Percentiles rank a stretch among this genome's conserved stretches.
phyloP scores from a whole-genome alignment of 1,284 basidiomycete species.

The Peniophora sp. region DNA sequence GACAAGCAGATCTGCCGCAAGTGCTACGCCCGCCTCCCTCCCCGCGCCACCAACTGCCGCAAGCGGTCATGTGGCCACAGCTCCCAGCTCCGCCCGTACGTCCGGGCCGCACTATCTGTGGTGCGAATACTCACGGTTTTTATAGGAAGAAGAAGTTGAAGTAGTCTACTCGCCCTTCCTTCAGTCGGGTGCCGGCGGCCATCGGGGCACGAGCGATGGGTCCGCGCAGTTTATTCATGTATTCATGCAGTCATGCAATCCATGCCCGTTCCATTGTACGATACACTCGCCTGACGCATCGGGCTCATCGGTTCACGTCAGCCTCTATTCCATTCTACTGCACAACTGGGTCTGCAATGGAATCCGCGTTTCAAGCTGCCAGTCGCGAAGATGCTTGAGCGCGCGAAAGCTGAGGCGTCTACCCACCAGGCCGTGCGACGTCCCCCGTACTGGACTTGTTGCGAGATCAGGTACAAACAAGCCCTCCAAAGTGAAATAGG shows the following conservation, averaged over 20 bases:
- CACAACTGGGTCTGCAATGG: too few species aligned
- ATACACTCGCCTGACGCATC: too few species aligned
- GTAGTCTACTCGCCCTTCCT: conserved; percentile 43
- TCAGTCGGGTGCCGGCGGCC: conserved; percentile 3
- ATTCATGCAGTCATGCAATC: conserved; percentile 8
- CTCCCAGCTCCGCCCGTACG: conserved; percentile 90
- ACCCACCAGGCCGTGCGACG: too few species aligned
- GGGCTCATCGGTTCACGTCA: too few species aligned
- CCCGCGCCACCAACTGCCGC: conserved; percentile 98
- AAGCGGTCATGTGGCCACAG: conserved; percentile 91
- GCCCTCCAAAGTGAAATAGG: too few species aligned
- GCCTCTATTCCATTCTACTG: too few species aligned
- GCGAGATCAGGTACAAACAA: too few species aligned
- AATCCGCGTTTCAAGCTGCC: too few species aligned
- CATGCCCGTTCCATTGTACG: neutral
- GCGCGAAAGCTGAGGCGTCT: too few species aligned
- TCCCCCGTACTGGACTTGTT: too few species aligned
- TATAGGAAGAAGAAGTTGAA: conserved; percentile 91
- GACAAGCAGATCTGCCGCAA: conserved; percentile 99
- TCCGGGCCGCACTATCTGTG: conserved; percentile 14
- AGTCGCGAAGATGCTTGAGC: too few species aligned
- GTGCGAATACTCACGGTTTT: conserved; percentile 4
- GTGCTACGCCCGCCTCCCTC: conserved; percentile 98
- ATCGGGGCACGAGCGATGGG: neutral
- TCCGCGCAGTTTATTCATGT: neutral